phyloP scores from a whole-genome alignment of 2,329 filamentous ascomycete species.

The Cytospora mali region DNA sequence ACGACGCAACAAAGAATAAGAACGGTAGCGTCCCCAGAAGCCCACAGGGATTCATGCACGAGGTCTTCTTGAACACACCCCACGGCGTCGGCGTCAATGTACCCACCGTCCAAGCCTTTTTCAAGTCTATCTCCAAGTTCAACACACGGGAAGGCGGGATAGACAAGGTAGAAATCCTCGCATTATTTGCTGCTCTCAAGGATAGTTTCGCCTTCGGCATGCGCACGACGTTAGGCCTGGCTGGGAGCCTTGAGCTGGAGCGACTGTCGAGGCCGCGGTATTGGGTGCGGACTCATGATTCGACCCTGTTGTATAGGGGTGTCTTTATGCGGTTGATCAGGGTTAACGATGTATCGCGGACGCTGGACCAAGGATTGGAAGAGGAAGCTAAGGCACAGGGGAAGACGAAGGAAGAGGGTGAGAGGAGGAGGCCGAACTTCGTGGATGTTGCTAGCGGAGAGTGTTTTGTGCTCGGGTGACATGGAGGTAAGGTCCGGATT shows the following conservation, averaged over 20 bases:
- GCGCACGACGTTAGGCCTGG: slow-evolving; percentile 5
- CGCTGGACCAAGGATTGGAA: slow-evolving; percentile 8
- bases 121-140: background rate
- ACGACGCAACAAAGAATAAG: background rate
- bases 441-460: slow-evolving; percentile 21
- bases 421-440: slow-evolving; percentile 11
- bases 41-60: slow-evolving; percentile 3
- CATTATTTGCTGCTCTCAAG: slow-evolving; percentile 29
- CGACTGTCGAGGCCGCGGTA: slow-evolving; percentile 19
- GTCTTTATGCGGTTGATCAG: slow-evolving; percentile 4
- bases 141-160: background rate
- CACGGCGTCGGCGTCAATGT: slow-evolving; percentile 22
- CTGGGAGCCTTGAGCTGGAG: slow-evolving; percentile 22
- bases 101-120: slow-evolving; percentile 10
- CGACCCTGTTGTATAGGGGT: slow-evolving; percentile 13
- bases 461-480: slow-evolving; percentile 17
- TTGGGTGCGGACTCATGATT: slow-evolving; percentile 23
- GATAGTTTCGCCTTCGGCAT: slow-evolving; percentile 15
- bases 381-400: background rate
- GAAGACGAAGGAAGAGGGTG: background rate
- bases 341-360: background rate
- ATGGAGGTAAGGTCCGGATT: no score
- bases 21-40: background rate
- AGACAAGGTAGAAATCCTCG: slow-evolving; percentile 9
- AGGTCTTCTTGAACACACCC: slow-evolving; percentile 26